A percentile compares a stretch with the other conserved stretches of the same genome.
Conservation (phyloP, 2,329 filamentous ascomycete genomes). For the Aspergillus hiratsukae region DNA sequence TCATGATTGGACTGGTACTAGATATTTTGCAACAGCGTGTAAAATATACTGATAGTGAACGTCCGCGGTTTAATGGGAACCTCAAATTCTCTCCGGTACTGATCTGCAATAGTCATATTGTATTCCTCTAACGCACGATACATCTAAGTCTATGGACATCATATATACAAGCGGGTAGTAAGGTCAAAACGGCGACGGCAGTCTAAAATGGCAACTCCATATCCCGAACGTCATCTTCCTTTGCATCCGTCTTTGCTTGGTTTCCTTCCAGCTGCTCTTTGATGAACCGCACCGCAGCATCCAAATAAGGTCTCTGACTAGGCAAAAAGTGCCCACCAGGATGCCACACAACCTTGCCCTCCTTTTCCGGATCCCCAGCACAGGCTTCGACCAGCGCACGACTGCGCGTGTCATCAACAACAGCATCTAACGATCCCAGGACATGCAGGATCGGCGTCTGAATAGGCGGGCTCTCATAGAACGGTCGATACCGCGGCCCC, state of each 20-base stretch:
- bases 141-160: background rate
- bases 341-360: slow-evolving; percentile 60
- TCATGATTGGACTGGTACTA: slow-evolving; percentile 7
- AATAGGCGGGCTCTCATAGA: slow-evolving; percentile 68
- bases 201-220: slow-evolving; percentile 62
- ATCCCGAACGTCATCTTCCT: slow-evolving; percentile 59
- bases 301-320: slow-evolving; percentile 73
- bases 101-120: background rate
- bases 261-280: slow-evolving; percentile 46
- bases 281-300: slow-evolving; percentile 70
- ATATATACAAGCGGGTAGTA: background rate
- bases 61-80: slow-evolving; percentile 6
- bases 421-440: slow-evolving; percentile 76
- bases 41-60: slow-evolving; percentile 29
- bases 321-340: slow-evolving; percentile 91
- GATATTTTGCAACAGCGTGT: slow-evolving; percentile 21
- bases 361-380: slow-evolving; percentile 48
- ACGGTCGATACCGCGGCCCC: slow-evolving; percentile 58
- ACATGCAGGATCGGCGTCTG: slow-evolving; percentile 75
- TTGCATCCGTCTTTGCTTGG: slow-evolving; percentile 43
- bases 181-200: background rate
- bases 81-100: background rate
- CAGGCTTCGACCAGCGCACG: slow-evolving; percentile 64
- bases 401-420: slow-evolving; percentile 75
- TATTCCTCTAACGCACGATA: background rate